Evolutionary conservation across 129 eudicot genomes (phyloP).

Genomic region (Erigeron canadensis): DNA sequence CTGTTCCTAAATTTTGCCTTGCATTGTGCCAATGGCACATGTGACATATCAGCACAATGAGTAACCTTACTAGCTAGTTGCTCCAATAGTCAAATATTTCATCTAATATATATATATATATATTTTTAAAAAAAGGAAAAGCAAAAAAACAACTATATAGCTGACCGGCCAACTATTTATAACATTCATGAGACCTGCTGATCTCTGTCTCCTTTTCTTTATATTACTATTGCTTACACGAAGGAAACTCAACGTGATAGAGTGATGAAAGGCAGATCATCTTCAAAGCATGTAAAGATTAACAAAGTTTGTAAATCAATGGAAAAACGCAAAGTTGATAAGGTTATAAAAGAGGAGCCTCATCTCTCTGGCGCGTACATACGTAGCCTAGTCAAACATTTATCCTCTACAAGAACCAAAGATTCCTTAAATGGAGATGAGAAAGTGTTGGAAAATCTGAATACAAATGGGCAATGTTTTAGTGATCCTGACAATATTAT

Average conservation of each 20-base stretch:
- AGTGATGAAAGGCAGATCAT: constrained; percentile 51
- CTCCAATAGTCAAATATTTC: not conserved
- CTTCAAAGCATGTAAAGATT: constrained; percentile 40
- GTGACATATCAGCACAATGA: not conserved
- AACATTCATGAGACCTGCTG: constrained; percentile 47
- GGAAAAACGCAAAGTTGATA: constrained; percentile 39
- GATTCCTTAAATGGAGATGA: constrained; percentile 23
- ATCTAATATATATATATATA: not conserved
- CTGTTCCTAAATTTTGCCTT: not conserved
- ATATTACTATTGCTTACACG: constrained; percentile 41
- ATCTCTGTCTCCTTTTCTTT: constrained; percentile 42
- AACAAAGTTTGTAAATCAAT: constrained; percentile 31
- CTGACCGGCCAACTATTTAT: constrained; percentile 53
- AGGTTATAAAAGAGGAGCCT: constrained; percentile 47
- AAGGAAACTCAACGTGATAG: no score
- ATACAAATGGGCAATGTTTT: constrained; percentile 5
- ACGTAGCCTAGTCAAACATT: constrained; percentile 75
- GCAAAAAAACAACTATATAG: constrained; percentile 29
- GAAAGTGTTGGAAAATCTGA: constrained; percentile 7
- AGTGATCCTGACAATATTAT: constrained; percentile 20
- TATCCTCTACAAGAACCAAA: constrained; percentile 58
- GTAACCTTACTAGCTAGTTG: constrained; percentile 10
- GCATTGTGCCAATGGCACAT: no score
- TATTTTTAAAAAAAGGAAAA: constrained; percentile 2
- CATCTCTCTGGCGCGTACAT: constrained; percentile 79